A percentile compares a stretch with the other conserved stretches of the same genome.
These are phyloP conservation scores for Astrocystis sublimbata DNA, from an alignment of 495 filamentous ascomycete species.

Conservation along the genomic window DNA sequence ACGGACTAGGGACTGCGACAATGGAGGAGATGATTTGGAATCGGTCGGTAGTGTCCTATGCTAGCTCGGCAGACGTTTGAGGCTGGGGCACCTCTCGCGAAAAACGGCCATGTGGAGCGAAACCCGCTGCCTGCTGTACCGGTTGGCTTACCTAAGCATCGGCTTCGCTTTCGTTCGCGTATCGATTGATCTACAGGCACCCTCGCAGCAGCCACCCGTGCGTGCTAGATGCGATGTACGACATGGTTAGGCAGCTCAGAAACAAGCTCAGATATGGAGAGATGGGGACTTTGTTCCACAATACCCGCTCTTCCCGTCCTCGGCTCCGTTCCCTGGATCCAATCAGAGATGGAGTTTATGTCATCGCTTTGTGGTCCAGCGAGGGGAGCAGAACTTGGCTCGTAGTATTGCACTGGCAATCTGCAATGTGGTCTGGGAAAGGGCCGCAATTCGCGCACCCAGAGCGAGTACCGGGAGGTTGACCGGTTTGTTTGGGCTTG, in stretches of 20 bases:
- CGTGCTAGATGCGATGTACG: too few relatives aligned
- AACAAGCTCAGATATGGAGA: neutral
- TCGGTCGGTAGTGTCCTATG: neutral
- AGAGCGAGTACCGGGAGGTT: neutral
- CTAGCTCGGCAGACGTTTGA: neutral
- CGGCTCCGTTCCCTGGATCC: slow-evolving; percentile 1
- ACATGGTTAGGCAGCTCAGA: slow-evolving; percentile 7
- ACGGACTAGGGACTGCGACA: neutral
- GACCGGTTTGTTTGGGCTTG: neutral
- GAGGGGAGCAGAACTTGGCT: neutral
- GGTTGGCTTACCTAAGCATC: neutral
- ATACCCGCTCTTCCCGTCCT: neutral
- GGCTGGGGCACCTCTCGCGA: neutral
- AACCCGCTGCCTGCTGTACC: neutral
- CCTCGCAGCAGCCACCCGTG: too few relatives aligned
- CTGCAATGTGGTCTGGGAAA: neutral
- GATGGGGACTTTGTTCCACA: neutral
- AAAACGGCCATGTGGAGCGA: slow-evolving; percentile 11
- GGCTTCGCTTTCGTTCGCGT: too few relatives aligned
- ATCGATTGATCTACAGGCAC: too few relatives aligned
- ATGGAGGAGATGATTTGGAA: slow-evolving; percentile 2
- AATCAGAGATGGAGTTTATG: slow-evolving; percentile 7
- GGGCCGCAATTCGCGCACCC: slow-evolving; percentile 1
- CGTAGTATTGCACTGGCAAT: neutral
- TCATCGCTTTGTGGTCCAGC: neutral